Evolutionary conservation across 768 basidiomycete species (phyloP).

Genomic region (Mycena galericulata): DNA sequence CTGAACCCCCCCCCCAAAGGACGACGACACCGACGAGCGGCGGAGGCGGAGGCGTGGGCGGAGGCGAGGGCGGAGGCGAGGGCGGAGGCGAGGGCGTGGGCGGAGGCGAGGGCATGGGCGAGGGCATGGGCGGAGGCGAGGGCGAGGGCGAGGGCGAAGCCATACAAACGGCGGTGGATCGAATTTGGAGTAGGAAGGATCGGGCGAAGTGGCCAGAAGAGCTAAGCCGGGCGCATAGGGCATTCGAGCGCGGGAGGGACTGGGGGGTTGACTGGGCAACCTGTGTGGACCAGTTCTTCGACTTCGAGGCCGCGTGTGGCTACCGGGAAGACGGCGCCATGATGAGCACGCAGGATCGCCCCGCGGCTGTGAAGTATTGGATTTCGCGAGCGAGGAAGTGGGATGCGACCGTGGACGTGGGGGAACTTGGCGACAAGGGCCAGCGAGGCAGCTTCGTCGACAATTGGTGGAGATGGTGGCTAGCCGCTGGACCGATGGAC

Average conservation of each 20-base stretch:
- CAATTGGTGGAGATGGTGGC: slow-evolving; percentile 7
- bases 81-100: too few relatives aligned
- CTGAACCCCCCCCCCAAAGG: not conserved
- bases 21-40: not conserved
- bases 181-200: not conserved
- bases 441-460: not conserved
- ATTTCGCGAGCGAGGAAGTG: not conserved
- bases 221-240: not conserved
- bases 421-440: not conserved
- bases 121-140: too few relatives aligned
- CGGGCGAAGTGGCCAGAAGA: not conserved
- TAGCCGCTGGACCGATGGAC: not conserved
- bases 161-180: not conserved
- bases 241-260: not conserved
- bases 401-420: not conserved
- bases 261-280: slow-evolving; percentile 8
- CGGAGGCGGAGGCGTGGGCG: not conserved
- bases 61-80: too few relatives aligned
- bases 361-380: too few relatives aligned
- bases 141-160: too few relatives aligned
- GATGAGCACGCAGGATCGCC: too few relatives aligned
- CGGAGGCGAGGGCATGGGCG: too few relatives aligned
- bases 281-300: not conserved
- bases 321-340: not conserved
- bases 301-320: not conserved